Base-by-base conservation (phyloP, 2,329 filamentous ascomycete species). In the Clarireedia homoeocarpa region DNA sequence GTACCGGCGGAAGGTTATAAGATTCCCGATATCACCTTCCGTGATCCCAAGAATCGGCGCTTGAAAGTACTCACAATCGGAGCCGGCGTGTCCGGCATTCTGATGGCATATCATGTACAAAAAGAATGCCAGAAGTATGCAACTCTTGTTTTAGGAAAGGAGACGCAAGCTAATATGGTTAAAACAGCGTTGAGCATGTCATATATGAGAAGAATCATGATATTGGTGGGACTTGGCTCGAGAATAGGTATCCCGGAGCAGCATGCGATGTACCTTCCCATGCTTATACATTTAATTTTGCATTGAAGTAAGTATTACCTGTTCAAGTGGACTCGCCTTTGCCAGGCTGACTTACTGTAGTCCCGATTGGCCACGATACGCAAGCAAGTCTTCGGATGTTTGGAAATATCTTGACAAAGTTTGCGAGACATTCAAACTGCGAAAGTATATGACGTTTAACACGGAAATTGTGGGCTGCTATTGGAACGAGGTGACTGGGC, bases 331-430 rank as follows among this genome's bases (percentile, higher is more conserved):
- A n/a, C 38, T 17, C 36, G 17, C 15, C 9, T 27, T 24, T 38
- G 36, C 44, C 30, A 38, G 51, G 14, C 27, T 45, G 36, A 7
- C 2, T 6, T 48, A 14, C 12, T 17, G 20, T 12, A 17, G 58
- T 50, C 71, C 78, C 2, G 72, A 78, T 58, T 84, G 81, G 81
- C 76, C 77, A 1, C 67, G 77, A 36, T 74, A 78, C 52, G 82
- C 80, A 58, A 78, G 81, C 0, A 75, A 76, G 0, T 79, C 83
- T 60, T 75, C 80, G 61, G 81, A 84, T 63, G 80, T 84, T 26
- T 71, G 39, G 72, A 70, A 57, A 5, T 79, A 79, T 58, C 70
- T 79, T 0, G 65, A 74, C 55, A 75, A 75, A 59, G 74, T 80
- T 15, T 75, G 73, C 60, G 68, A 77, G 4, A 71, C 70, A 0